phyloP scores from a whole-genome alignment of 176 grass and related monocot genomes.

The Lolium multiflorum region DNA sequence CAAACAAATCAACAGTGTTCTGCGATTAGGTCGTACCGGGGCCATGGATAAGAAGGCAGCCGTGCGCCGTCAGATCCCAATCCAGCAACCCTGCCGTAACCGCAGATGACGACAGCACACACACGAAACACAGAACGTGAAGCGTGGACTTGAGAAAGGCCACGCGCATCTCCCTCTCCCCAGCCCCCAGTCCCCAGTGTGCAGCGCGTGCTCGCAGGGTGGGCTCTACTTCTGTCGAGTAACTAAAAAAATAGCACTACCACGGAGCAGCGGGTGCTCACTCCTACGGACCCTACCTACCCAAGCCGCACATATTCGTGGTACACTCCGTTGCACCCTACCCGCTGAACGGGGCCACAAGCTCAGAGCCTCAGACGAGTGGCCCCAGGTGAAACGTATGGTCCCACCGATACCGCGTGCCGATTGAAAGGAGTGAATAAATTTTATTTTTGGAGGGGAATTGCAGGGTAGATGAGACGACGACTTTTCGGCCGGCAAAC shows the following conservation, averaged over 20 bases:
- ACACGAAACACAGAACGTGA: background rate
- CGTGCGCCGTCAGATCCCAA: background rate
- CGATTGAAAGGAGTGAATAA: background rate
- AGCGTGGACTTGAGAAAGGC: constrained; percentile 12
- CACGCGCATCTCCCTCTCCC: background rate
- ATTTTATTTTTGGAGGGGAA: no score
- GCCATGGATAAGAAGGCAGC: background rate
- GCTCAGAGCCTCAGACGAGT: background rate
- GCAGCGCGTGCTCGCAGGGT: constrained; percentile 37
- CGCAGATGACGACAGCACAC: constrained; percentile 3
- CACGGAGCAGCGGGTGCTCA: background rate
- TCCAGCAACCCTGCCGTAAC: background rate
- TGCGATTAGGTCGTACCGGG: background rate
- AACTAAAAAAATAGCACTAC: background rate
- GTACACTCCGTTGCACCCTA: background rate
- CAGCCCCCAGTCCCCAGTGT: background rate
- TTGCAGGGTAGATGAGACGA: background rate
- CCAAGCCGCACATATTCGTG: background rate
- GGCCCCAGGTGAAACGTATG: background rate
- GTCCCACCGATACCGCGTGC: constrained; percentile 3
- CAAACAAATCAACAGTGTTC: background rate
- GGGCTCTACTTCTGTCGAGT: background rate
- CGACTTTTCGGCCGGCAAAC: constrained; percentile 18
- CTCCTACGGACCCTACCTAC: background rate
- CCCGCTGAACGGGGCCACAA: background rate